Evolutionary conservation across 23 red algal genomes (phyloP).

Genomic region (Gracilaria caudata): DNA sequence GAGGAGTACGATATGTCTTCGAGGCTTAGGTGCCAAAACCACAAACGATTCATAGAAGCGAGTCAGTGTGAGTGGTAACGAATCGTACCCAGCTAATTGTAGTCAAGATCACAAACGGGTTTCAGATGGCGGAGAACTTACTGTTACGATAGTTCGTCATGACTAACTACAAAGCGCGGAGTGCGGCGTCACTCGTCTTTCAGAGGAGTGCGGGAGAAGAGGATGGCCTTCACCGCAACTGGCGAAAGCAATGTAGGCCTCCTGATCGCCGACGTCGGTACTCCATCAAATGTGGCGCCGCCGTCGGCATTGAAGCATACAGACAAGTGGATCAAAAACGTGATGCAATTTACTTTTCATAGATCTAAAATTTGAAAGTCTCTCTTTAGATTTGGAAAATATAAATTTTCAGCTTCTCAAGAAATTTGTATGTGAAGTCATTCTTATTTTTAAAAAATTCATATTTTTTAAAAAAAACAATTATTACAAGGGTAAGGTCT

Average conservation of each 20-base stretch:
- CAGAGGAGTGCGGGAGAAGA: not conserved
- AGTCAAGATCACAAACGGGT: not conserved
- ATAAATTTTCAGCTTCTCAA: not conserved
- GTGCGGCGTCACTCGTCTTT: not conserved
- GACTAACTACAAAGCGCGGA: slow-evolving; percentile 7
- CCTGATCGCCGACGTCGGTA: too few relatives aligned
- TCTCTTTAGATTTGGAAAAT: not conserved
- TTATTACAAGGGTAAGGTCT: too few relatives aligned
- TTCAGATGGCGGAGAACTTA: slow-evolving; percentile 7
- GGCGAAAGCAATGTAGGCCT: too few relatives aligned
- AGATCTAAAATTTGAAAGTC: not conserved
- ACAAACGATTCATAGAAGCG: slow-evolving; percentile 6
- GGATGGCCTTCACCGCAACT: not conserved
- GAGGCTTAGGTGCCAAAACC: slow-evolving; percentile 51
- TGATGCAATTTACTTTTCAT: not conserved
- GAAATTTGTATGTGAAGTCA: too few relatives aligned
- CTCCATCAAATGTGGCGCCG: too few relatives aligned
- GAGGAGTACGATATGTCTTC: slow-evolving; percentile 89
- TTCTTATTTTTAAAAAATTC: too few relatives aligned
- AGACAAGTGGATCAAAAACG: not conserved
- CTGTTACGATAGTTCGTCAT: slow-evolving; percentile 78
- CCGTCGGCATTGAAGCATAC: not conserved
- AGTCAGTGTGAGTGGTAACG: not conserved
- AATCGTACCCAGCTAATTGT: not conserved
- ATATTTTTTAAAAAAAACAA: too few relatives aligned